Base-by-base conservation (phyloP, 768 basidiomycete species). In the Suillus ampliporus region DNA sequence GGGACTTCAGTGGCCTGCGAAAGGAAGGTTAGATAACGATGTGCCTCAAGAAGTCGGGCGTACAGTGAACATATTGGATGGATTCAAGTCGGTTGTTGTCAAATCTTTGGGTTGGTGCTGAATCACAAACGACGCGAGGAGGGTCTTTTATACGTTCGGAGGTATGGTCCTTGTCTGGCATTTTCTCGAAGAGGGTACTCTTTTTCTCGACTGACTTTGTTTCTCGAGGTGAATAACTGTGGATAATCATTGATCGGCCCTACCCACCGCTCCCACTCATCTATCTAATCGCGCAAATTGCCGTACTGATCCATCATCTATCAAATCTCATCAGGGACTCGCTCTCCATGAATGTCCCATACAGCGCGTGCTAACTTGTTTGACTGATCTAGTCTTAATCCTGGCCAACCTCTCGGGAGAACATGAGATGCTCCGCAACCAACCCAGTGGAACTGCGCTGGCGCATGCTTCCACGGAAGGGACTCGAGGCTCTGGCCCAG, bases 1-100 rank as follows among this genome's bases (percentile, higher is more conserved):
- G 37, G 53, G 53, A 38, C 37, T 54, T 54, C 53, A 38, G 37
- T 17, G 35, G 38, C 53, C 53, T 54, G 53, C 10, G 5, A 54
- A 41, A 51, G 19, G 37, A 38, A 7, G 23, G 17, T 54, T 38
- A 54, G 53, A 37, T 10, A 26, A 38, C 10, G 37, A 54, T 38
- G 21, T 38, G 5, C 17, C 5, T 54, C 37, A 54, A 26, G 9
- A 38, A 17, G 10, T 17, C 9, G 37, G 5, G 23, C 53, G 23
- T 54, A 54, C 53, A 10, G 37, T 26, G 53, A 38, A 38, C 53
- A 54, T 54, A 26, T 23, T 26, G 37, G 37, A 26, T 26, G 37
- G 23, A 15, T 38, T 38, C 10, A 23, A 26, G 19, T 3, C n/a
- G 31, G 11, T 34, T 31, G 28, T 31, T 51, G 31, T 51, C 28